Evolutionary conservation across 2,329 filamentous ascomycete species (phyloP).

Genomic region (Penicillium digitatum): DNA sequence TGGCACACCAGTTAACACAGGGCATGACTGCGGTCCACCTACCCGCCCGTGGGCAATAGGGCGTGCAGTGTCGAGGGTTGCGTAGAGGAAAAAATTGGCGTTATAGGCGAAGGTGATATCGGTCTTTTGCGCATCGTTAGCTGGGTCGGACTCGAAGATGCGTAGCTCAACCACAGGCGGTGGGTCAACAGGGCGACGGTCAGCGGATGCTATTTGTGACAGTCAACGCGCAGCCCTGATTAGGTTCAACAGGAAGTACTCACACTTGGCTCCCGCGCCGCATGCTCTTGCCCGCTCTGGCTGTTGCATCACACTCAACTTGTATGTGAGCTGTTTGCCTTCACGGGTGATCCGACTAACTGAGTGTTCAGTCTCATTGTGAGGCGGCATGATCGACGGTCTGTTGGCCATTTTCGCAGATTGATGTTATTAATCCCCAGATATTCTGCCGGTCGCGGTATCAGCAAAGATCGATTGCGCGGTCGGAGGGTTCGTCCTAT

Average conservation of each 20-base stretch:
- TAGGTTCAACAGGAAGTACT: constrained; percentile 29
- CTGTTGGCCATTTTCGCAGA: constrained; percentile 41
- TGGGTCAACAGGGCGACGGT: constrained; percentile 88
- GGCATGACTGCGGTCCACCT: constrained; percentile 63
- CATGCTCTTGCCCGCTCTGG: constrained; percentile 92
- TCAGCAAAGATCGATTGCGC: constrained; percentile 5
- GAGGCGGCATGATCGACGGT: constrained; percentile 37
- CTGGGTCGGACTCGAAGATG: constrained; percentile 65
- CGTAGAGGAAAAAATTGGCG: constrained; percentile 95
- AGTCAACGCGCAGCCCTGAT: not conserved
- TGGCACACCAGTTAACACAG: constrained; percentile 88
- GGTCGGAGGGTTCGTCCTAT: not conserved
- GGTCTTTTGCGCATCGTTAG: constrained; percentile 55
- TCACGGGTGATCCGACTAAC: constrained; percentile 63
- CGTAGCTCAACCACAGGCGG: constrained; percentile 90
- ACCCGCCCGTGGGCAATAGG: constrained; percentile 77
- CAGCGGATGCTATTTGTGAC: constrained; percentile 62
- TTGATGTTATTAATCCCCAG: not conserved
- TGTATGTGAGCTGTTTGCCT: constrained; percentile 74
- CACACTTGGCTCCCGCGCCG: constrained; percentile 92
- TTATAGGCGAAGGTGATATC: constrained; percentile 89
- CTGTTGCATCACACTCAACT: constrained; percentile 83
- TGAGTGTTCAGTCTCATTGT: constrained; percentile 54
- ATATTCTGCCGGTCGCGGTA: constrained; percentile 10
- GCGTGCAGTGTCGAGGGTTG: constrained; percentile 81